These are phyloP conservation scores for Claviceps monticola DNA, from an alignment of 2,329 filamentous ascomycete genomes.

Conservation along the genomic window DNA sequence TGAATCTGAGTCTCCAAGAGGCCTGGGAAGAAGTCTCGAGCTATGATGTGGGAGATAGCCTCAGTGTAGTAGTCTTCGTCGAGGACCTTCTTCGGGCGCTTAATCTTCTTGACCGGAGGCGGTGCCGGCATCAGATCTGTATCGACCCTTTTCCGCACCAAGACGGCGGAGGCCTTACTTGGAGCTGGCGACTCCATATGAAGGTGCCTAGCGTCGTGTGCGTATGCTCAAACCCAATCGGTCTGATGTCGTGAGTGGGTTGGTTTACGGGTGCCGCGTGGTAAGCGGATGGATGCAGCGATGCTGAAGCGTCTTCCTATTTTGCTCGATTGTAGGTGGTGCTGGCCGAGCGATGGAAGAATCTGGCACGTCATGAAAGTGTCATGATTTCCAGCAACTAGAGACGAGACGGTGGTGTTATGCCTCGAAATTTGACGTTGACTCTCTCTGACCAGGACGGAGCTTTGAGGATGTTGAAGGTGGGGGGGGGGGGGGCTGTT, in stretches of 20 bases:
- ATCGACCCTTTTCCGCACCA: conserved; percentile 57
- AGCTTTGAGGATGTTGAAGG: background rate
- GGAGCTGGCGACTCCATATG: background rate
- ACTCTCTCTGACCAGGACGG: background rate
- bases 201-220: too few species aligned
- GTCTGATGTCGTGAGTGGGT: background rate
- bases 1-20: conserved; percentile 75
- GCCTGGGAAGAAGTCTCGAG: conserved; percentile 91
- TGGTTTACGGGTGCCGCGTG: background rate
- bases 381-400: background rate
- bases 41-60: conserved; percentile 84
- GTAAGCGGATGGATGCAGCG: background rate
- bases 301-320: background rate
- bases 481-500: too few species aligned
- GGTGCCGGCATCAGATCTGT: conserved; percentile 73
- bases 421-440: background rate
- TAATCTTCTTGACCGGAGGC: conserved; percentile 74
- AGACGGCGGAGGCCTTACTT: conserved; percentile 22
- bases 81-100: conserved; percentile 73
- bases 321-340: background rate
- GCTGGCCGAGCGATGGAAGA: background rate
- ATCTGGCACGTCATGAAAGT: background rate
- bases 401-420: background rate
- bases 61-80: conserved; percentile 92
- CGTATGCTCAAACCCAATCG: too few species aligned